Percentiles rank a stretch among this genome's conserved stretches.
Conservation (phyloP, 768 basidiomycete species). For the Butyriboletus loyo region DNA sequence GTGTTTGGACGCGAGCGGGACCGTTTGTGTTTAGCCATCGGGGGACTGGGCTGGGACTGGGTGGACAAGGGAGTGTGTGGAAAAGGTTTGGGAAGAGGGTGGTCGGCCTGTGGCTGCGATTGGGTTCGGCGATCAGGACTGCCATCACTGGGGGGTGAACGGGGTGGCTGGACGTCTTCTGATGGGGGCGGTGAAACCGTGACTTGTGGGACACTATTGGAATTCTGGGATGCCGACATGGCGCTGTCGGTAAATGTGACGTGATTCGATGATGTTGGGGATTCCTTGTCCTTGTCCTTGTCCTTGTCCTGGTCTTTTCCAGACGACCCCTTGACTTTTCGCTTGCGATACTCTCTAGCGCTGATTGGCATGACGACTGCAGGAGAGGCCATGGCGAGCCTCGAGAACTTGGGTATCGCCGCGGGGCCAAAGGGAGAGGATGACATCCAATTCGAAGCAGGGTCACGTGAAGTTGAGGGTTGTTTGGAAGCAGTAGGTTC, state of each 20-base stretch:
- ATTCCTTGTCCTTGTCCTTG: conserved; percentile 8
- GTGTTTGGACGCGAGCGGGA: conserved; percentile 19
- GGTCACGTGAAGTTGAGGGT: conserved; percentile 24
- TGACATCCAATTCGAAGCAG: conserved; percentile 27
- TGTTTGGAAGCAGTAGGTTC: conserved; percentile 13
- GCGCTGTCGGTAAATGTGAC: conserved; percentile 15
- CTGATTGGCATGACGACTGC: conserved; percentile 32
- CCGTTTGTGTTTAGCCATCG: conserved; percentile 6
- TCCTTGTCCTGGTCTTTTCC: conserved; percentile 11
- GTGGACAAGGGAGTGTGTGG: conserved; percentile 5
- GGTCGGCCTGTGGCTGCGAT: conserved; percentile 6
- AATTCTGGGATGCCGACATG: background rate
- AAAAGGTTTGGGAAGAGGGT: background rate
- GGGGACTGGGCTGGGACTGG: background rate
- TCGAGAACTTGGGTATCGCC: conserved; percentile 28
- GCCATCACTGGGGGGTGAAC: background rate
- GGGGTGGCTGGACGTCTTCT: background rate
- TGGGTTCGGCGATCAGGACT: background rate
- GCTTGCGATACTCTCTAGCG: conserved; percentile 27
- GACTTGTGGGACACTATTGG: conserved; percentile 6
- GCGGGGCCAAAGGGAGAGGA: conserved; percentile 31
- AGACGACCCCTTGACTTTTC: conserved; percentile 8
- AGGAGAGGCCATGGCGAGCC: conserved; percentile 28
- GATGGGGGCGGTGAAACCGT: conserved; percentile 17
- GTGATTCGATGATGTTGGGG: background rate